These are phyloP conservation scores for Eutrema heterophyllum DNA, from an alignment of 345 rosid species.

Conservation along the genomic window DNA sequence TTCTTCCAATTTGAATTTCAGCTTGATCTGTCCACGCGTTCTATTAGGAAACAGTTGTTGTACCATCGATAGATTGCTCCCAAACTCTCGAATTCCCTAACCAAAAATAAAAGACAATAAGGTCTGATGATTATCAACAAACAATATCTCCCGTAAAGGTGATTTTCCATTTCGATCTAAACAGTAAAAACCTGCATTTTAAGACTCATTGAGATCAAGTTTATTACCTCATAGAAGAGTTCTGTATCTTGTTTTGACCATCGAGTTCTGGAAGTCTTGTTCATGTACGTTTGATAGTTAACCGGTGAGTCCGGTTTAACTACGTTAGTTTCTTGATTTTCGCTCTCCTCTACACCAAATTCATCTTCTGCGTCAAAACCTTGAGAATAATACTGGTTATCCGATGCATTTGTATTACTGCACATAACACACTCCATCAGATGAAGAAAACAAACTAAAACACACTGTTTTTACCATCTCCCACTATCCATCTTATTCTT, in stretches of 20 bases:
- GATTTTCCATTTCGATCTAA: neutral
- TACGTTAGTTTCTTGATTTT: conserved; percentile 3
- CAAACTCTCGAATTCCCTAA: conserved; percentile 73
- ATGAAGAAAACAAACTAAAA: neutral
- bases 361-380: conserved; percentile 33
- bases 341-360: conserved; percentile 29
- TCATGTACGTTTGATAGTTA: conserved; percentile 70
- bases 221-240: conserved; percentile 66
- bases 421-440: conserved; percentile 15
- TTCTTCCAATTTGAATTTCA: conserved; percentile 77
- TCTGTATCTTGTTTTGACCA: conserved; percentile 89
- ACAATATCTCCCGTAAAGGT: neutral
- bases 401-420: conserved; percentile 36
- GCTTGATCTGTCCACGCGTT: conserved; percentile 68
- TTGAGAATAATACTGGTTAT: conserved; percentile 36
- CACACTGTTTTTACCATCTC: neutral
- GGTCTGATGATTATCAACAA: neutral
- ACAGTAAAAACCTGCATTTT: neutral
- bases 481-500: neutral
- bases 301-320: conserved; percentile 33
- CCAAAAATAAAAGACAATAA: neutral
- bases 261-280: conserved; percentile 48
- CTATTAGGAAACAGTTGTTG: conserved; percentile 64
- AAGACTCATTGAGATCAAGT: neutral
- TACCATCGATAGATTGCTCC: conserved; percentile 69